Conservation (phyloP, 768 basidiomycete genomes). For the Phylloporus sp. region DNA sequence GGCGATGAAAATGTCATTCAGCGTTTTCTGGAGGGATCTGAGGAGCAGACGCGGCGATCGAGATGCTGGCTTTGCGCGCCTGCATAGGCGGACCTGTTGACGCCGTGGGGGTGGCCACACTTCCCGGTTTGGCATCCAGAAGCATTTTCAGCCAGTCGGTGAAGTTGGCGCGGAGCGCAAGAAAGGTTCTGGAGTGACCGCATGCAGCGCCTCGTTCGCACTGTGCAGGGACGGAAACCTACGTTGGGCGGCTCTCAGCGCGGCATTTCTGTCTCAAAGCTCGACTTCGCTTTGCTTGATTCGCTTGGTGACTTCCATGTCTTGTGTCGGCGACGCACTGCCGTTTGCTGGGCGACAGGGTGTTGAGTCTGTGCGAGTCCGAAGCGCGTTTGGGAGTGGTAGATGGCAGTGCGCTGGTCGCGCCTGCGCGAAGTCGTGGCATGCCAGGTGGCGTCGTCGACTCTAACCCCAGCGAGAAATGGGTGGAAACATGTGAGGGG, state of each 20-base stretch:
- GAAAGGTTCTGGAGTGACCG: constrained; percentile 74
- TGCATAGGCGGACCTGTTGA: constrained; percentile 38
- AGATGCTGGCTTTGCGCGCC: constrained; percentile 67
- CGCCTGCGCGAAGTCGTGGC: constrained; percentile 37
- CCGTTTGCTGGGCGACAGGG: constrained; percentile 55
- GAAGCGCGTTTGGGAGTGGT: constrained; percentile 20
- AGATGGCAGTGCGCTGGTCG: constrained; percentile 14
- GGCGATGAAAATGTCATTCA: constrained; percentile 94
- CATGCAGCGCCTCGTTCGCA: neutral
- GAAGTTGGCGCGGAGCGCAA: constrained; percentile 56
- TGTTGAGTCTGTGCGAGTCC: constrained; percentile 22
- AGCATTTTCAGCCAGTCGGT: constrained; percentile 78
- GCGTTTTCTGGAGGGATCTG: constrained; percentile 52
- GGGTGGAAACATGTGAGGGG: neutral
- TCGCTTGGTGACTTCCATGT: constrained; percentile 82
- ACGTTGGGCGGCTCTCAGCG: constrained; percentile 82
- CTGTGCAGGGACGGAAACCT: neutral
- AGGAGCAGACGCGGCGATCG: neutral
- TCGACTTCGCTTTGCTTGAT: constrained; percentile 73
- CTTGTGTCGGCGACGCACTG: constrained; percentile 76
- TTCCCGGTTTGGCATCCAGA: constrained; percentile 59
- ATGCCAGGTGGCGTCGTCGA: constrained; percentile 61
- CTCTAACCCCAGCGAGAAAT: constrained; percentile 23
- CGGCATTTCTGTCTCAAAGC: constrained; percentile 74
- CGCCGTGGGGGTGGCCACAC: constrained; percentile 35